Conservation (phyloP, 129 eudicot species). For the Gnaphalium uliginosum region DNA sequence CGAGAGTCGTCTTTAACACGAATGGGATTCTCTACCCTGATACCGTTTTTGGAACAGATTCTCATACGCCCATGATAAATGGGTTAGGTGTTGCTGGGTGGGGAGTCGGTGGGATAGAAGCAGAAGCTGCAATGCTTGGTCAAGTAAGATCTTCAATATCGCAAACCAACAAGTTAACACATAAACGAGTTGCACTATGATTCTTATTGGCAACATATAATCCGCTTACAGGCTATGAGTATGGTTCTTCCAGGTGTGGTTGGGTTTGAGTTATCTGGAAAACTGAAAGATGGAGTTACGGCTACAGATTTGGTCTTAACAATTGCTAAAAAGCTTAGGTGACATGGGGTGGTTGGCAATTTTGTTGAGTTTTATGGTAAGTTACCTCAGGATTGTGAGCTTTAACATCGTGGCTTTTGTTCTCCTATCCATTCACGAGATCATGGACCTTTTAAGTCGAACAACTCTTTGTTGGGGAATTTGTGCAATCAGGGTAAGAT, state of each 20-base stretch:
- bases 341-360: slow-evolving; percentile 95
- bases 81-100: slow-evolving; percentile 98
- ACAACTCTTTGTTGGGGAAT: too few relatives aligned
- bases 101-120: slow-evolving; percentile 99
- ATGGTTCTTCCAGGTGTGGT: slow-evolving; percentile 71
- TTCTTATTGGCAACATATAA: not conserved
- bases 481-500: too few relatives aligned
- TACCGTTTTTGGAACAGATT: slow-evolving; percentile 97
- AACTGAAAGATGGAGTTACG: slow-evolving; percentile 74
- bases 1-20: slow-evolving; percentile 84
- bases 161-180: not conserved
- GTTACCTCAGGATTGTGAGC: not conserved
- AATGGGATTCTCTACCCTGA: slow-evolving; percentile 83
- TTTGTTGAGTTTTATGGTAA: slow-evolving; percentile 88
- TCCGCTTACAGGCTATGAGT: slow-evolving; percentile 45
- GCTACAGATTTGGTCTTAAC: slow-evolving; percentile 98
- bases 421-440: not conserved
- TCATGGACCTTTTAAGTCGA: too few relatives aligned
- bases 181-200: too few relatives aligned
- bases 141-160: slow-evolving; percentile 48
- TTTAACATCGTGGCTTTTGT: not conserved
- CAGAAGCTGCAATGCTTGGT: slow-evolving; percentile 96
- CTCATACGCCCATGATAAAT: slow-evolving; percentile 96
- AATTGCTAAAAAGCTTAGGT: slow-evolving; percentile 87
- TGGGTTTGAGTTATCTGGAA: slow-evolving; percentile 57